Evolutionary conservation across 257 asterid genomes (phyloP).

Genomic region (Rauvolfia tetraphylla): DNA sequence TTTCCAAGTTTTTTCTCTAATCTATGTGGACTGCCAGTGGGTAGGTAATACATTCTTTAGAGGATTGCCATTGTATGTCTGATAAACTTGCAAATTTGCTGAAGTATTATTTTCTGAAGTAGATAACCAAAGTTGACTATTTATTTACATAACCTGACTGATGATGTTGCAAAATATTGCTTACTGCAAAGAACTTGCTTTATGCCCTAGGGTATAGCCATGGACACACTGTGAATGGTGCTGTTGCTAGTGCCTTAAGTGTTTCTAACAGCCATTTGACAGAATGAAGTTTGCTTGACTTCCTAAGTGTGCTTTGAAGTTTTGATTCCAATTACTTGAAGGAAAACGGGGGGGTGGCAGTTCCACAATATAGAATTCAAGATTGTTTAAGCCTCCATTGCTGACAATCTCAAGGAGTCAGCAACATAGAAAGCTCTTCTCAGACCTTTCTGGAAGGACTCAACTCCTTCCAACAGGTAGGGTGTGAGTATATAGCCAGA

Average conservation of each 20-base stretch:
- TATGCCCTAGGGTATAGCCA: neutral
- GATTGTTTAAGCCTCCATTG: neutral
- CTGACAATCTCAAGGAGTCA: neutral
- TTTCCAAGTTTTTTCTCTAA: neutral
- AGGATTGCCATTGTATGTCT: neutral
- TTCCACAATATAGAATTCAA: neutral
- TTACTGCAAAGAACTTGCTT: neutral
- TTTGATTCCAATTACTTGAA: neutral
- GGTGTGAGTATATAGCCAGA: neutral
- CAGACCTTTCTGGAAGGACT: neutral
- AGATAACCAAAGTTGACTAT: neutral
- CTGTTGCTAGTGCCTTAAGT: neutral
- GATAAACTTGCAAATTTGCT: neutral
- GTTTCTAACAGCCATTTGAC: neutral
- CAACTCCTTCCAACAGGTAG: neutral
- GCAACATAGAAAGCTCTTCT: too few relatives aligned
- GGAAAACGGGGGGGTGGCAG: neutral
- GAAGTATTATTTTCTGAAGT: neutral
- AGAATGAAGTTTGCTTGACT: neutral
- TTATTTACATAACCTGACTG: neutral
- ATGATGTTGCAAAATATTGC: neutral
- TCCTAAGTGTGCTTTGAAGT: neutral
- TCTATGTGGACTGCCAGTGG: neutral
- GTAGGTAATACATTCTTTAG: too few relatives aligned
- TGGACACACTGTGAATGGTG: neutral